Evolutionary conservation across 2,329 filamentous ascomycete genomes (phyloP).

Genomic region (Paraphoma chrysanthemicola): DNA sequence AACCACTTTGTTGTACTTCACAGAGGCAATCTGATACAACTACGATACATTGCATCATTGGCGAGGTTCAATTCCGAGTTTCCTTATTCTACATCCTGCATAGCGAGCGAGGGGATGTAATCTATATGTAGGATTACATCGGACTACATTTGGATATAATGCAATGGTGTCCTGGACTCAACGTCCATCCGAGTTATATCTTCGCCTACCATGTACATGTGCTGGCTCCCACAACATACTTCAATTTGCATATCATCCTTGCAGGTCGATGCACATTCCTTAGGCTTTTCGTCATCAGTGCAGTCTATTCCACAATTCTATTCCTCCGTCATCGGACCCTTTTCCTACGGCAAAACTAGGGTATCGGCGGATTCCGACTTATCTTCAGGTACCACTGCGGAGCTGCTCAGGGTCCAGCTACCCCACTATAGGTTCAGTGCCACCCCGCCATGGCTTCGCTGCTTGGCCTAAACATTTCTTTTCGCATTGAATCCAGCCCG

Average conservation of each 20-base stretch:
- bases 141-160: neutral
- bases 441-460: slow-evolving; percentile 16
- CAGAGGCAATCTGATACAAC: too few relatives aligned
- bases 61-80: too few relatives aligned
- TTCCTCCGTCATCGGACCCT: slow-evolving; percentile 1
- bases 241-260: neutral
- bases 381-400: neutral
- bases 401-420: slow-evolving; percentile 18
- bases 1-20: too few relatives aligned
- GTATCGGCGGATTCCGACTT: slow-evolving; percentile 23
- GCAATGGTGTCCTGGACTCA: neutral
- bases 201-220: neutral
- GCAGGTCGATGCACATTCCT: too few relatives aligned
- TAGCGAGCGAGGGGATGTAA: neutral
- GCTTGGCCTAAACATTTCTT: slow-evolving; percentile 1
- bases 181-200: neutral
- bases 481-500: neutral
- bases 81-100: neutral
- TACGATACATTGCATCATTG: too few relatives aligned
- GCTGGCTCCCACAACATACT: neutral
- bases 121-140: neutral
- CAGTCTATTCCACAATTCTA: neutral
- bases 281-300: too few relatives aligned
- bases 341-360: slow-evolving; percentile 2
- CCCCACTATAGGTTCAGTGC: slow-evolving; percentile 13